A percentile compares a stretch with the other conserved stretches of the same genome.
Conservation (phyloP, 2,329 filamentous ascomycete species). For the Fusarium brachygibbosum region DNA sequence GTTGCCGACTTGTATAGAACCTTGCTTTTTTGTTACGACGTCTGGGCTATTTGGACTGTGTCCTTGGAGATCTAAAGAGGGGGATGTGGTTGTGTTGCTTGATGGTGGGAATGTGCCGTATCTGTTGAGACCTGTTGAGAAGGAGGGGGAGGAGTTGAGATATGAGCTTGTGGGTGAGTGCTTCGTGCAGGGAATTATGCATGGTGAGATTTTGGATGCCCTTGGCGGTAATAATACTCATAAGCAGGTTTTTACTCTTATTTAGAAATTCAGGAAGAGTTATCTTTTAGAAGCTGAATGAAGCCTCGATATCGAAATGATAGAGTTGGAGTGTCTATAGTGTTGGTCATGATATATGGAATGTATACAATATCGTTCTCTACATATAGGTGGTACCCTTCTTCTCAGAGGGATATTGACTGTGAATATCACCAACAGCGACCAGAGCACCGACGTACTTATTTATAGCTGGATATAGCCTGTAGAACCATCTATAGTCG, state of each 20-base stretch:
- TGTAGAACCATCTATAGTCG: too few species aligned
- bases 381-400: too few species aligned
- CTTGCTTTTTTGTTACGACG: constrained; percentile 28
- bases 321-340: too few species aligned
- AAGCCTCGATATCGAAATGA: too few species aligned
- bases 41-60: constrained; percentile 27
- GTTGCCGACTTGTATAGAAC: constrained; percentile 14
- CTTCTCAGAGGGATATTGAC: too few species aligned
- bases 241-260: constrained; percentile 4
- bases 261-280: neutral
- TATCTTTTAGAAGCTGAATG: too few species aligned
- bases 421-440: too few species aligned
- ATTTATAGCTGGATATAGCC: too few species aligned
- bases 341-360: too few species aligned
- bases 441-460: too few species aligned
- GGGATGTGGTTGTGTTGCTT: constrained; percentile 19
- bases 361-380: too few species aligned
- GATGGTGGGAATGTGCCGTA: constrained; percentile 37
- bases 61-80: constrained; percentile 32
- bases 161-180: constrained; percentile 35
- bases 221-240: neutral
- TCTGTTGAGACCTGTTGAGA: neutral
- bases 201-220: constrained; percentile 19
- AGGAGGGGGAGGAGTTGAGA: neutral
- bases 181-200: constrained; percentile 31